These are phyloP conservation scores for Fusarium euwallaceae DNA, from an alignment of 2,329 filamentous ascomycete genomes.

Conservation along the genomic window DNA sequence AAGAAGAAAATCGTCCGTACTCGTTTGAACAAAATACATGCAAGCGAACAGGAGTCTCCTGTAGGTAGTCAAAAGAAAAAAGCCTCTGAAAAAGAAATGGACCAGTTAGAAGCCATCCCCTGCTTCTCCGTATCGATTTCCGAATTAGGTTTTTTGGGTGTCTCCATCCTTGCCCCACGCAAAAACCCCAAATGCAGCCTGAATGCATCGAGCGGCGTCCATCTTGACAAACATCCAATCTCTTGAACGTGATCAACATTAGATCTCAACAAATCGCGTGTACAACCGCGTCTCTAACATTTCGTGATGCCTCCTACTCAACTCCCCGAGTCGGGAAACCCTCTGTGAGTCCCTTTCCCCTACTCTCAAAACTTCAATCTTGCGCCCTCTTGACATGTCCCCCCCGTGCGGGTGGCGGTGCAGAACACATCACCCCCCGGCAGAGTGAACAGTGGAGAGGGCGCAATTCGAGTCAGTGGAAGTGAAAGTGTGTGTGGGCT, in stretches of 20 bases:
- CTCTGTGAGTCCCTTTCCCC: slow-evolving; percentile 55
- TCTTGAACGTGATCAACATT: slow-evolving; percentile 3
- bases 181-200: slow-evolving; percentile 24
- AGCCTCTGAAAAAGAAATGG: not conserved
- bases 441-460: slow-evolving; percentile 25
- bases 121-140: slow-evolving; percentile 28
- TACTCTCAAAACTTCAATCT: not conserved
- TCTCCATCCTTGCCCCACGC: slow-evolving; percentile 25
- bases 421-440: slow-evolving; percentile 24
- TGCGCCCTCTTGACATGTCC: not conserved
- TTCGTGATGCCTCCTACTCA: slow-evolving; percentile 59
- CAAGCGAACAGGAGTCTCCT: not conserved
- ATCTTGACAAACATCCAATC: slow-evolving; percentile 10
- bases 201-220: not conserved
- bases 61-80: not conserved
- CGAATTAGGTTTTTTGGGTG: slow-evolving; percentile 17
- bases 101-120: slow-evolving; percentile 19
- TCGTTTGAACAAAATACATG: not conserved
- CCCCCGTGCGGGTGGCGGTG: slow-evolving; percentile 24
- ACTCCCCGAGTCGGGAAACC: slow-evolving; percentile 62
- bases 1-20: not conserved
- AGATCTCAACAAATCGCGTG: not conserved
- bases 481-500: slow-evolving; percentile 36
- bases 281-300: not conserved
- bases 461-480: slow-evolving; percentile 32